Conservation (phyloP, 108 stramenopile species). For the Nannochloropsis gaditana region DNA sequence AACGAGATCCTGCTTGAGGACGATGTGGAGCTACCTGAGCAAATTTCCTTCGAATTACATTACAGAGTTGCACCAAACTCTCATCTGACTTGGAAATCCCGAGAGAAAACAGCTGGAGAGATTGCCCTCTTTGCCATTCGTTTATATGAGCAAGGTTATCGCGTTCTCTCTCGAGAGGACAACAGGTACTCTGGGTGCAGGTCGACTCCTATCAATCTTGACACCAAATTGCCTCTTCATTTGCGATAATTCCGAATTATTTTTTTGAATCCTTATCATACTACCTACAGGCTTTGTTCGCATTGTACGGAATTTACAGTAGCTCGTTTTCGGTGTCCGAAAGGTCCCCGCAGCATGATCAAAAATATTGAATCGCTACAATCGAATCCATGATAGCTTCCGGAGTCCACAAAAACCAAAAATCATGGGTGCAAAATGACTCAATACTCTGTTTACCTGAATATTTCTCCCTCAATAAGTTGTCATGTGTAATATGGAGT, state of each 20-base stretch:
- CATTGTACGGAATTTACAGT: constrained; percentile 1
- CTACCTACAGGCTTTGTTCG: background rate
- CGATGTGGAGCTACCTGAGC: constrained; percentile 12
- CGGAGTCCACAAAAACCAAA: no score
- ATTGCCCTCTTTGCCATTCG: background rate
- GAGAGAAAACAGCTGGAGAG: background rate
- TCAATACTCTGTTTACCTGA: no score
- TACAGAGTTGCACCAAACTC: background rate
- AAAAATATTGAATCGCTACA: background rate
- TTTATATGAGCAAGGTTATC: constrained; percentile 17
- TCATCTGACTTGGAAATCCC: background rate
- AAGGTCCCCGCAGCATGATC: background rate
- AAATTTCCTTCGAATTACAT: background rate
- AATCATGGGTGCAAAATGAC: no score
- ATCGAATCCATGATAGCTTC: no score
- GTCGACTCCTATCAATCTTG: background rate
- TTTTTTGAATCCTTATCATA: background rate
- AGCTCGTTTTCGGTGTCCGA: background rate
- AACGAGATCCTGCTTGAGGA: constrained; percentile 2
- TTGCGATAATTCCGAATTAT: background rate
- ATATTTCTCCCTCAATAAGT: no score
- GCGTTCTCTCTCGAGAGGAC: background rate
- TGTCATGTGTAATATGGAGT: no score
- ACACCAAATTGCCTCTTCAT: background rate
- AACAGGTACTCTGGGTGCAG: background rate